Conservation (phyloP, 2,329 filamentous ascomycete genomes). For the Leptosphaerulina australis region DNA sequence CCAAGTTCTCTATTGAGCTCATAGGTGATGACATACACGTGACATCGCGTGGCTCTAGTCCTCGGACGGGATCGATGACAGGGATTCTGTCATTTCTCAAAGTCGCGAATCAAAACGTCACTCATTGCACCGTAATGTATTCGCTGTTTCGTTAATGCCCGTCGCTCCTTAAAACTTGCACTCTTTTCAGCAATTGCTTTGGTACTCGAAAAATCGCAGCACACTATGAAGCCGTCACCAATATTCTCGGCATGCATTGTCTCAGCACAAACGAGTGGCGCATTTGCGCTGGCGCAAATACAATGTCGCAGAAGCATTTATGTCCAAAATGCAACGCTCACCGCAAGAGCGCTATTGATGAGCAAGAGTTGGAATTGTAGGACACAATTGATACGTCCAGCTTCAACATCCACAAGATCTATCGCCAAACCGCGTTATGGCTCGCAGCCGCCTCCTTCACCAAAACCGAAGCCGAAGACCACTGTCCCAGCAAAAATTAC, state of each 20-base stretch:
- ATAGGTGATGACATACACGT: constrained; percentile 34
- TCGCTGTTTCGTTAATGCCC: neutral
- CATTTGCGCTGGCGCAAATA: constrained; percentile 2
- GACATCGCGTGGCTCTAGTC: constrained; percentile 32
- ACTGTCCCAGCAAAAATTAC: neutral
- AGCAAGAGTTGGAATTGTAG: neutral
- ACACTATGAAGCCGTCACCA: constrained; percentile 33
- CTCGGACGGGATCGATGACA: constrained; percentile 9
- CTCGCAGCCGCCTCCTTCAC: neutral
- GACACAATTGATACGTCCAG: neutral
- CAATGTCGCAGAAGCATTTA: neutral
- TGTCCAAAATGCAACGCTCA: neutral
- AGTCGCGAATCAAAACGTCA: constrained; percentile 28
- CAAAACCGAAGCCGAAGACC: neutral
- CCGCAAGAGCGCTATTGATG: neutral
- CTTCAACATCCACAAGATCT: constrained; percentile 3
- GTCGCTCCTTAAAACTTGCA: neutral
- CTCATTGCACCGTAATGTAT: neutral
- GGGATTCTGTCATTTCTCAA: constrained; percentile 20
- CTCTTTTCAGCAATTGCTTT: too few relatives aligned
- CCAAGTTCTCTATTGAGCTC: neutral
- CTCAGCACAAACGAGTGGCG: constrained; percentile 1
- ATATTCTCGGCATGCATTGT: constrained; percentile 13
- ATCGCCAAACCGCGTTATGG: neutral
- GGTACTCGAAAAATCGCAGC: too few relatives aligned